Conservation (phyloP, 2,329 filamentous ascomycete species). For the Pyrenochaeta sp. region DNA sequence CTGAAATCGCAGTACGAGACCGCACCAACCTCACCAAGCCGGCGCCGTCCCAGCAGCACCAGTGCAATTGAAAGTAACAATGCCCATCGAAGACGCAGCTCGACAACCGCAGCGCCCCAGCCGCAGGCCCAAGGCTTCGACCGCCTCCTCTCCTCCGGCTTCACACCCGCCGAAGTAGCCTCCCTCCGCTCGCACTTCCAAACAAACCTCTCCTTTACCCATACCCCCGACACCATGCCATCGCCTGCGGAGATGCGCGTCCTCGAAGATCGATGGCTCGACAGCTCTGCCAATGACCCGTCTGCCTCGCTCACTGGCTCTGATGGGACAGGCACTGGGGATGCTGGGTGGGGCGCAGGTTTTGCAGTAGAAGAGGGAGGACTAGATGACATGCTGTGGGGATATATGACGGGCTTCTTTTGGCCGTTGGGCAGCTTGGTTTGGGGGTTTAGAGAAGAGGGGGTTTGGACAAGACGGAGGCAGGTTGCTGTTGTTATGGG, state of each 20-base stretch:
- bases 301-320: constrained; percentile 52
- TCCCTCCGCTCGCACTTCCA: constrained; percentile 88
- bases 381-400: constrained; percentile 86
- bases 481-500: constrained; percentile 88
- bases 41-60: constrained; percentile 26
- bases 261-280: constrained; percentile 92
- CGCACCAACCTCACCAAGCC: constrained; percentile 14
- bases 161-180: constrained; percentile 83
- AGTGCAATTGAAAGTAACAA: constrained; percentile 17
- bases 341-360: constrained; percentile 58
- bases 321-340: constrained; percentile 38
- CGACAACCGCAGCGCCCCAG: constrained; percentile 58
- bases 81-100: constrained; percentile 26
- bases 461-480: constrained; percentile 84
- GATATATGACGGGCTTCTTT: constrained; percentile 91
- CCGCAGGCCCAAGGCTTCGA: constrained; percentile 90
- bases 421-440: constrained; percentile 88
- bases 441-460: constrained; percentile 87
- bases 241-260: constrained; percentile 75
- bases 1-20: constrained; percentile 41
- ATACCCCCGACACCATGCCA: constrained; percentile 90
- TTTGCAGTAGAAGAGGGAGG: constrained; percentile 66
- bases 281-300: constrained; percentile 62
- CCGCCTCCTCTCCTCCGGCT: constrained; percentile 79
- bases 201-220: constrained; percentile 80